Evolutionary conservation across 371 early-diverging fungal genomes (phyloP).

Genomic region (Lichtheimia hyalospora): DNA sequence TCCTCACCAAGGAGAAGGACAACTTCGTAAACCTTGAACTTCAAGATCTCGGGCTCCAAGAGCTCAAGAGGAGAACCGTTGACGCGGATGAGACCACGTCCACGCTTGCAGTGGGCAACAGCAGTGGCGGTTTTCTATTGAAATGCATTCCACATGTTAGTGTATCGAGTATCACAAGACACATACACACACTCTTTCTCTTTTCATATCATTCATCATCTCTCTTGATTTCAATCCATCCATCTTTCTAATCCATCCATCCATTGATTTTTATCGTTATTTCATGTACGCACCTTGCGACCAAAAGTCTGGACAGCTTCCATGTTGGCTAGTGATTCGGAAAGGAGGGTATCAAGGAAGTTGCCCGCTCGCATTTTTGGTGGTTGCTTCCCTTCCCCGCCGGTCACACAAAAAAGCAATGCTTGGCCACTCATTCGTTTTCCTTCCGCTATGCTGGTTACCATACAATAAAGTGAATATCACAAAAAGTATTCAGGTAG

Average conservation of each 20-base stretch:
- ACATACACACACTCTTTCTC: too few species aligned
- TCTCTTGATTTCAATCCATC: background rate
- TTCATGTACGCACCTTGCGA: constrained; percentile 47
- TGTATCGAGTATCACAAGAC: too few species aligned
- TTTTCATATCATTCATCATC: too few species aligned
- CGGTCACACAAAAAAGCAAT: background rate
- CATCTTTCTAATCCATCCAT: constrained; percentile 2
- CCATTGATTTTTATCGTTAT: constrained; percentile 7
- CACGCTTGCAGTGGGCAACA: constrained; percentile 98
- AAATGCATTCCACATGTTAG: background rate
- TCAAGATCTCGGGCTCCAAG: constrained; percentile 95
- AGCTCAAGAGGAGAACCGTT: constrained; percentile 98
- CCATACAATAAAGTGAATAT: background rate
- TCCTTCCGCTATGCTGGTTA: too few species aligned
- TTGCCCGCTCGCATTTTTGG: background rate
- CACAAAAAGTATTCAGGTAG: too few species aligned
- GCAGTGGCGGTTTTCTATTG: constrained; percentile 99
- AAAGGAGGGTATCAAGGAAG: constrained; percentile 1
- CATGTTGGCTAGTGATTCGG: constrained; percentile 31
- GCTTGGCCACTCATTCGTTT: background rate
- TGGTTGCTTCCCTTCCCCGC: background rate
- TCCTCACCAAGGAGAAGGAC: constrained; percentile 96
- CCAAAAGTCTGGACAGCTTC: constrained; percentile 61
- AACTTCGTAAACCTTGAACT: constrained; percentile 99
- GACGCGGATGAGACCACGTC: constrained; percentile 95